phyloP scores from a whole-genome alignment of 306 rosid genomes.

The Rosa persica region DNA sequence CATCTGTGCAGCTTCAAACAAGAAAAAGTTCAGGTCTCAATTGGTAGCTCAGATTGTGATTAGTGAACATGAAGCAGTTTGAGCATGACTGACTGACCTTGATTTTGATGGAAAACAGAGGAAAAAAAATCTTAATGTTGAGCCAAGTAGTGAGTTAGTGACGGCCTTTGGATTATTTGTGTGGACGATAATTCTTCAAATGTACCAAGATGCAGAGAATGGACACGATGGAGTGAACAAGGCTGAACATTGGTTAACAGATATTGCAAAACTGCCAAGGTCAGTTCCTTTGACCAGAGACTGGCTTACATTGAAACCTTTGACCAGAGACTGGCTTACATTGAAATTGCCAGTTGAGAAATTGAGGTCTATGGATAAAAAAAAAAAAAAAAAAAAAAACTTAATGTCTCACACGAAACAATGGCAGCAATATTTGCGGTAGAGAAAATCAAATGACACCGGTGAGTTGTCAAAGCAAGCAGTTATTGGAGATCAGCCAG shows the following conservation, averaged over 20 bases:
- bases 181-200: background rate
- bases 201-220: background rate
- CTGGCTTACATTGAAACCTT: background rate
- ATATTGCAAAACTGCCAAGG: background rate
- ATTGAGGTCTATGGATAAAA: background rate
- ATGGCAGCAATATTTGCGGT: no score
- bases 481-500: no score
- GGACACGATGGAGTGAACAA: background rate
- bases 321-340: background rate
- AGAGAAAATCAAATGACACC: no score
- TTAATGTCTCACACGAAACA: no score
- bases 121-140: background rate
- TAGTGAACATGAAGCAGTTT: conserved; percentile 42
- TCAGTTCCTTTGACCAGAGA: background rate
- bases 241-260: background rate
- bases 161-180: background rate
- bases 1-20: conserved; percentile 38
- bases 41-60: conserved; percentile 43
- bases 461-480: background rate
- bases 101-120: background rate
- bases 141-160: background rate
- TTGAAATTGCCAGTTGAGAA: background rate
- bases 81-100: background rate
- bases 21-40: conserved; percentile 27
- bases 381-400: no score